Percentiles rank a stretch among this genome's conserved stretches.
Evolutionary conservation across 148 eudicot genomes (phyloP).

Genomic region (Amaranthus hypochondriacus): DNA sequence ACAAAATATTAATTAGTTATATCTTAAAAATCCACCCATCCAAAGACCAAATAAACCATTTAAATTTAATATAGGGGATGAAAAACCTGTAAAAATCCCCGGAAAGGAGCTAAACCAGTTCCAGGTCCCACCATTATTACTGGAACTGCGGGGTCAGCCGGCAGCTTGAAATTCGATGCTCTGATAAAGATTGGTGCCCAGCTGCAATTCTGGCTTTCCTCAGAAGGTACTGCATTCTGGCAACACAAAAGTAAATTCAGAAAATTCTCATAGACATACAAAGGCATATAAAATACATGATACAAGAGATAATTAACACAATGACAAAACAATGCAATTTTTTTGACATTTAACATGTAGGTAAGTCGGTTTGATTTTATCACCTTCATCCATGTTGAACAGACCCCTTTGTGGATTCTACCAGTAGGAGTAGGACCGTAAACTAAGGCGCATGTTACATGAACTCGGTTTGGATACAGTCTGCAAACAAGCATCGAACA

Average conservation of each 20-base stretch:
- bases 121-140: slow-evolving; percentile 92
- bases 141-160: slow-evolving; percentile 58
- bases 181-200: slow-evolving; percentile 79
- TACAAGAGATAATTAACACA: background rate
- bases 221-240: slow-evolving; percentile 71
- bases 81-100: slow-evolving; percentile 81
- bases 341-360: background rate
- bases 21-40: background rate
- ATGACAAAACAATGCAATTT: background rate
- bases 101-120: slow-evolving; percentile 88
- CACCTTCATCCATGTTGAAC: slow-evolving; percentile 98
- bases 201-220: slow-evolving; percentile 53
- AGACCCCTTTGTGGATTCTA: slow-evolving; percentile 76
- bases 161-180: slow-evolving; percentile 79
- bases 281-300: background rate
- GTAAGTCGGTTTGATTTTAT: background rate
- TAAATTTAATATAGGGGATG: background rate
- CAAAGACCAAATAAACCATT: background rate
- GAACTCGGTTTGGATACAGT: slow-evolving; percentile 53
- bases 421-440: slow-evolving; percentile 76
- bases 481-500: slow-evolving; percentile 32
- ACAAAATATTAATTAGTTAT: slow-evolving; percentile 11
- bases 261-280: background rate
- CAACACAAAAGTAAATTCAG: slow-evolving; percentile 8
- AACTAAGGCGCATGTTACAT: slow-evolving; percentile 78